Base-by-base conservation (phyloP, 768 basidiomycete species). In the Leccinum variicolor region DNA sequence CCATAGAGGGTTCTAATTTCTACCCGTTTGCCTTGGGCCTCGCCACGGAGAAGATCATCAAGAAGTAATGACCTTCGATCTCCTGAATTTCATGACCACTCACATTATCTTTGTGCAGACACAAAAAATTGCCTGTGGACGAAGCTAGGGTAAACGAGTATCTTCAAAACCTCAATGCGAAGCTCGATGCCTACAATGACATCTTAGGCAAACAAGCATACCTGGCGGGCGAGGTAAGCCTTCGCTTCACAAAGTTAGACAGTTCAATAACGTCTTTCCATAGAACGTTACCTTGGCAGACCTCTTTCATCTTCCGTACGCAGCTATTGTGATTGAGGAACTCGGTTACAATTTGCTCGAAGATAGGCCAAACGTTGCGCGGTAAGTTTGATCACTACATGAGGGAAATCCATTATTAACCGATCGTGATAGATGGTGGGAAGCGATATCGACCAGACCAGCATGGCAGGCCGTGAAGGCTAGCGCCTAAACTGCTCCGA, bases 191-290 rank as follows among this genome's bases (percentile, higher is more conserved):
- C 4, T 86, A 85, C 59, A 79, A 86, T 10, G 64, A 60, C 15
- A 81, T 87, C 39, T 73, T 86, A 15, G 66, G 71, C 19, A 84
- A 81, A 66, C 78, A 80, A 33, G 68, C 74, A 31, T 86, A 84
- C 61, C 68, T 85, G 6, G 81, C 81, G 26, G 85, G 86, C n/a
- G 73, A 83, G 60, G 84, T 81, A 58, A 53, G 77, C 70, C 34
- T 3, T 19, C 2, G 6, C 3, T 36, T 43, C 29, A 1, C 4
- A 13, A 11, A 21, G 36, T 23, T 36, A 8, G 10, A 17, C n/a
- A 4, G 21, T 41, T 33, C n/a, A 23, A 53, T 6, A 19, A 26
- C 25, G 5, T 21, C 26, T 50, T 53, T 54, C 2, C 31, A 28
- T 48, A 82, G 81, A 69, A 64, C 28, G 3, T 79, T 0, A 78